phyloP scores from a whole-genome alignment of 495 filamentous ascomycete genomes.

The Pyronema omphalodes region DNA sequence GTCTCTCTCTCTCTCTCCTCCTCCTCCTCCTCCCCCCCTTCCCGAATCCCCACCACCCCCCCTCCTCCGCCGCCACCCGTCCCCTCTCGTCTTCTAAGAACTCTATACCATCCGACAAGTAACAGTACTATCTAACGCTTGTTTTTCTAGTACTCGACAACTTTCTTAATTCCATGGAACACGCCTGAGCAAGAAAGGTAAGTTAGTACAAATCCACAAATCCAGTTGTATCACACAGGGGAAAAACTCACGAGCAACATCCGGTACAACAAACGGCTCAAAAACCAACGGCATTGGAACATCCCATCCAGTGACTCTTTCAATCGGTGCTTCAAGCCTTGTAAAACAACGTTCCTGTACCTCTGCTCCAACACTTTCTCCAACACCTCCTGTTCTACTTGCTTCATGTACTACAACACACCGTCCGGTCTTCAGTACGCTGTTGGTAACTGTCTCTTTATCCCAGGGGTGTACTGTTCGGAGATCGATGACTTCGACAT shows the following conservation, averaged over 20 bases:
- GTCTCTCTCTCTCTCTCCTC: too few species aligned
- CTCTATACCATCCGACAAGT: too few species aligned
- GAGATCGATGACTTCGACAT: slow-evolving; percentile 77
- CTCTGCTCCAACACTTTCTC: slow-evolving; percentile 81
- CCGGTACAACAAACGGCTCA: slow-evolving; percentile 77
- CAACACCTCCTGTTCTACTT: slow-evolving; percentile 87
- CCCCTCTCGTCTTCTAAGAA: too few species aligned
- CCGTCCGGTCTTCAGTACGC: slow-evolving; percentile 75
- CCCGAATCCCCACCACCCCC: too few species aligned
- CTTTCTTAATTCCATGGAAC: slow-evolving; percentile 45
- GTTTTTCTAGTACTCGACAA: slow-evolving; percentile 34
- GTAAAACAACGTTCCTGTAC: slow-evolving; percentile 81
- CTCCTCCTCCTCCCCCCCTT: too few species aligned
- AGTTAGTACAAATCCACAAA: slow-evolving; percentile 1
- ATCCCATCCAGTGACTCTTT: slow-evolving; percentile 79
- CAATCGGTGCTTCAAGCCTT: slow-evolving; percentile 77
- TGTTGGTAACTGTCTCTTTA: slow-evolving; percentile 59
- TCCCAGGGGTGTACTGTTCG: slow-evolving; percentile 94
- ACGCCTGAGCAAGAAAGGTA: slow-evolving; percentile 34
- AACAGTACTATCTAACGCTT: too few species aligned
- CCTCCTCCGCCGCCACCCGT: too few species aligned
- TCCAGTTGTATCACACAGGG: not conserved
- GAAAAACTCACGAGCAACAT: slow-evolving; percentile 62
- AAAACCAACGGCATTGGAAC: slow-evolving; percentile 66
- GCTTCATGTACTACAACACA: slow-evolving; percentile 90